These are phyloP conservation scores for Zoysia japonica DNA, from an alignment of 176 grass and related monocot genomes.

Conservation along the genomic window DNA sequence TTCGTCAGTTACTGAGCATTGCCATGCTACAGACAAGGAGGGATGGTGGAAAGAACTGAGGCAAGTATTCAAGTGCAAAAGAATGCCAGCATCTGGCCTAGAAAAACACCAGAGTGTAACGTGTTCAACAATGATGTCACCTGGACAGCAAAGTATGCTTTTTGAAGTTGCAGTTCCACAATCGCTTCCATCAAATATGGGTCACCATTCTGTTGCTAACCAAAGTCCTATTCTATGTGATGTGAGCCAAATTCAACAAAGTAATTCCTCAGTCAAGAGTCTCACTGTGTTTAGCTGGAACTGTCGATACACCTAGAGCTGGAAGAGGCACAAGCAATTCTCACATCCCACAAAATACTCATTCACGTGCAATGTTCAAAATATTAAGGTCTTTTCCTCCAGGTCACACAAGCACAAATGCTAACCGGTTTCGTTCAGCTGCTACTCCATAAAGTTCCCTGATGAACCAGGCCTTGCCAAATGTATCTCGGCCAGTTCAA, in stretches of 20 bases:
- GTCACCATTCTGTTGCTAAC: slow-evolving; percentile 24
- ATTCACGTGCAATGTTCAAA: slow-evolving; percentile 53
- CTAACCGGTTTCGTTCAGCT: slow-evolving; percentile 32
- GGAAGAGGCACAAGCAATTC: slow-evolving; percentile 28
- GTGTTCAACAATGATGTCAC: slow-evolving; percentile 24
- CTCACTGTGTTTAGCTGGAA: slow-evolving; percentile 33
- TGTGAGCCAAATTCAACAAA: slow-evolving; percentile 41
- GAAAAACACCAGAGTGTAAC: slow-evolving; percentile 34
- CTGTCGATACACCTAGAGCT: slow-evolving; percentile 37
- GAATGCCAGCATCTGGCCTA: slow-evolving; percentile 34
- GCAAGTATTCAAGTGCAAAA: slow-evolving; percentile 52
- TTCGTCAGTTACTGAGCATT: slow-evolving; percentile 55
- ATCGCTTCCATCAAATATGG: slow-evolving; percentile 23
- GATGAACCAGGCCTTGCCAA: slow-evolving; percentile 33
- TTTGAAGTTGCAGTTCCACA: slow-evolving; percentile 22
- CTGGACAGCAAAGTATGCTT: slow-evolving; percentile 34
- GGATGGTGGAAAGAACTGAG: slow-evolving; percentile 60
- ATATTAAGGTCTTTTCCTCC: slow-evolving; percentile 42
- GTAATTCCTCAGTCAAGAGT: slow-evolving; percentile 43
- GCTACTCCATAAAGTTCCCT: slow-evolving; percentile 31
- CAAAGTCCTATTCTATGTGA: slow-evolving; percentile 17
- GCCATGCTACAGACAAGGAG: slow-evolving; percentile 82
- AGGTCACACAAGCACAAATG: slow-evolving; percentile 24
- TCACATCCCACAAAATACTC: slow-evolving; percentile 29
- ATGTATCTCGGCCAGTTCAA: slow-evolving; percentile 42